Base-by-base conservation (phyloP, 306 rosid genomes). In the Vigna mungo region DNA sequence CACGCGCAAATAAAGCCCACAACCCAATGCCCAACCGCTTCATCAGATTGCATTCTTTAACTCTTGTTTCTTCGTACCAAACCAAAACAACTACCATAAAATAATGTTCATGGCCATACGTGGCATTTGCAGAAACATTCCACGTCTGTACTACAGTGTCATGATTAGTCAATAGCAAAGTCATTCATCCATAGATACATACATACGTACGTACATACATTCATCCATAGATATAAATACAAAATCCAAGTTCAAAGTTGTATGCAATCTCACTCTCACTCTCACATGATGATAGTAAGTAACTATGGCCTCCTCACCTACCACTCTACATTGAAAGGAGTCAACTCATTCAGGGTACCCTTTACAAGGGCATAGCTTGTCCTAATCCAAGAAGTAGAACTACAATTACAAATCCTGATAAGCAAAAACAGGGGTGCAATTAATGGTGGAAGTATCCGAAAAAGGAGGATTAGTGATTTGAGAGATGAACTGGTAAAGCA, bases 371-470 rank as follows among this genome's bases (percentile, higher is more conserved):
- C 21, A 41, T 4, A 51, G 9, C 14, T 6, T 27, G 67, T 62
- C 86, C 82, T 75, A 44, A 44, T 44, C 15, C 3, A 11, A 58
- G 54, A 67, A 71, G 43, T 69, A 78, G 49, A 52, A 61, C 9
- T 41, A 8, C 3, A 41, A 54, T 2, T 9, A 65, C n/a, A 65
- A 46, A 46, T 58, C 21, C 56, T 63, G 1, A 53, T 18, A 55
- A 55, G 16, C 27, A 4, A 2, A 17, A n/a, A 23, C n/a, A 8
- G 11, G 68, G 25, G 21, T 58, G 52, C 62, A 73, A 58, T 60
- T 43, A 68, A 58, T 66, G 84, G 84, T 84, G 81, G 77, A 51
- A 72, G 30, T 59, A 53, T 52, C 77, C 78, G 0, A 39, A 60
- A 71, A 46, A 60, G 34, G 54, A 37, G 56, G 49, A 18, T 11